Percentiles rank a stretch among this genome's conserved stretches.
Conservation (phyloP, 805 yeast species). For the Geotrichum ghanense region DNA sequence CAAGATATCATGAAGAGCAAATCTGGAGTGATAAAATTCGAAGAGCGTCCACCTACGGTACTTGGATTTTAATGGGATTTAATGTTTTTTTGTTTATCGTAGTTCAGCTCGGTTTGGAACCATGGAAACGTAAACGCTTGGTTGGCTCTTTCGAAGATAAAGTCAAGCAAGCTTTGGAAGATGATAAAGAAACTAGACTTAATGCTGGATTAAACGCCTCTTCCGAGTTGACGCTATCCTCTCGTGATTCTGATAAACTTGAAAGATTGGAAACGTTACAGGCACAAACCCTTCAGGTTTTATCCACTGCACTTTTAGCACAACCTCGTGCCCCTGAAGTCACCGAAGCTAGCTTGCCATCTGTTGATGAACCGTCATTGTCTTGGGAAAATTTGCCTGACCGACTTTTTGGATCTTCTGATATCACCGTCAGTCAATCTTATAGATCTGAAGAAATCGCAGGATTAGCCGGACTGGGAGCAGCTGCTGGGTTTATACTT, state of each 20-base stretch:
- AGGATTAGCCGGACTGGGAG: conserved; percentile 2
- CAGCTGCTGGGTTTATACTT: conserved; percentile 5
- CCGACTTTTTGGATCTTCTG: not conserved
- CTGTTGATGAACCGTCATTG: no score
- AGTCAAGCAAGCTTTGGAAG: conserved; percentile 36
- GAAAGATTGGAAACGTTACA: not conserved
- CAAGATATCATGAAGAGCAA: conserved; percentile 93
- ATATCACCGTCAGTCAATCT: not conserved
- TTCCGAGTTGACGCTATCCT: not conserved
- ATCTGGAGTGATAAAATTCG: conserved; percentile 96
- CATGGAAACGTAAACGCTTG: conserved; percentile 78
- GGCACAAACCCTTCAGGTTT: not conserved
- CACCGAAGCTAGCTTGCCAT: not conserved
- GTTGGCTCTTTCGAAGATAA: conserved; percentile 77
- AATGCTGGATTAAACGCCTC: not conserved
- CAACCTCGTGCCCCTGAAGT: not conserved
- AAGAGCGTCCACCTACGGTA: conserved; percentile 94
- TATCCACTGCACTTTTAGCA: not conserved
- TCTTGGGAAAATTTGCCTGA: conserved; percentile 1
- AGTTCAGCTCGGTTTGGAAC: conserved; percentile 84
- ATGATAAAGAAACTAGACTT: not conserved
- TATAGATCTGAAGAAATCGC: conserved; percentile 6
- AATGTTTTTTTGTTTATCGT: conserved; percentile 67
- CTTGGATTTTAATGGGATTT: conserved; percentile 78
- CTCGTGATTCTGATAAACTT: not conserved